Evolutionary conservation across 331 rosid genomes (phyloP), one percentile per base, ranked within the genome.

Genomic region (Telfairia occidentalis): DNA sequence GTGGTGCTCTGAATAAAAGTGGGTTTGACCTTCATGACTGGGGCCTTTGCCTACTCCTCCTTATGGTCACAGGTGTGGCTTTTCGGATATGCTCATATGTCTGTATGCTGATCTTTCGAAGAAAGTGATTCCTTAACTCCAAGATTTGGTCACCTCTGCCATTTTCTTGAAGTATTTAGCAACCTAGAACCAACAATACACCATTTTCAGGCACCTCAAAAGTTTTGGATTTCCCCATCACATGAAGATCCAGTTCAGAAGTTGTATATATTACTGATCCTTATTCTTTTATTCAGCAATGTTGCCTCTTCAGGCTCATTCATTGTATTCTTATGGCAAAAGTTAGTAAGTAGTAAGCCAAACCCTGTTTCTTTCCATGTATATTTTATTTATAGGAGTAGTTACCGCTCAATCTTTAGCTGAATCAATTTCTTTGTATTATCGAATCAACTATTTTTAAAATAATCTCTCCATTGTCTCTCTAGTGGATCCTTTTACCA

Each of bases 21-120:
- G 92, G 96, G 28, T 95, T 90, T 76, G 79, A 85, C 78, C 84
- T 95, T 83, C 96, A 92, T 79, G 85, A 91, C 76, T 92, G 97
- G 98, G 81, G 77, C 73, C 86, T 87, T 32, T 90, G 98, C 74
- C 58, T 92, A 77, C 57, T 71, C 49, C 79, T 91, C 73, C 90
- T 95, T 78, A 18, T 87, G 59, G 76, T 84, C 55, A 80, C 82
- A 12, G 98, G 98, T 23, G 28, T 88, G 7, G 12, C 87, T 76
- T 76, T 88, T 59, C 88, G 97, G 3, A 73, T 57, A 12, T 42
- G 85, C 38, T 93, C 97, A 15, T 90, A 88, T 81, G 54, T 87
- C 40, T 87, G 87, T 61, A 82, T 95, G 96, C 55, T 95, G 21
- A 82, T 82, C 64, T 87, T 92, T 80, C 91, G 82, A 76, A 90